Evolutionary conservation across 1,284 basidiomycete species (phyloP).

Genomic region (Jaminaea rosea): DNA sequence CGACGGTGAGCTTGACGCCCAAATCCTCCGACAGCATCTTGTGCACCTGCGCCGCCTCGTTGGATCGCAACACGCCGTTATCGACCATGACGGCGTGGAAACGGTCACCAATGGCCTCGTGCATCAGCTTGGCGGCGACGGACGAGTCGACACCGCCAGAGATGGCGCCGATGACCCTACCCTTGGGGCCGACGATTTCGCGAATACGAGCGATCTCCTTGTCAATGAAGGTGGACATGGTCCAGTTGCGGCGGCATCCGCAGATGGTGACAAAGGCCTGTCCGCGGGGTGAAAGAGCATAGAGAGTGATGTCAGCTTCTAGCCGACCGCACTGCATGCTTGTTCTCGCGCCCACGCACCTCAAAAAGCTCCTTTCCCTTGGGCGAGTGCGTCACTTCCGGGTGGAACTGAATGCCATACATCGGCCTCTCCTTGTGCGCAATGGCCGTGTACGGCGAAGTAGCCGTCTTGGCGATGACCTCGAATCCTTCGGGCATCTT

Average conservation of each 20-base stretch:
- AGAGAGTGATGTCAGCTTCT: no score
- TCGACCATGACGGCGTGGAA: constrained; percentile 99
- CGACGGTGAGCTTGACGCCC: constrained; percentile 90
- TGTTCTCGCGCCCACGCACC: no score
- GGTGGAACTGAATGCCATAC: constrained; percentile 98
- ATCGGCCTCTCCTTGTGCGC: constrained; percentile 81
- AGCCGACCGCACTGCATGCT: no score
- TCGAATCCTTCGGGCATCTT: constrained; percentile 74
- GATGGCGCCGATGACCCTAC: constrained; percentile 94
- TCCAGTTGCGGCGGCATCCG: constrained; percentile 75
- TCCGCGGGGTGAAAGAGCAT: no score
- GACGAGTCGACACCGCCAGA: constrained; percentile 96
- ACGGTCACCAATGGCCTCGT: constrained; percentile 90
- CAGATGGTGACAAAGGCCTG: constrained; percentile 75
- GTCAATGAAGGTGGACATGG: constrained; percentile 97
- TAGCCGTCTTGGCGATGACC: constrained; percentile 74
- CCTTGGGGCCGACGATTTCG: constrained; percentile 86
- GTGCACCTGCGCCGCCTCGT: constrained; percentile 88
- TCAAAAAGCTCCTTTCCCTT: constrained; percentile 84
- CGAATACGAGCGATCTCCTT: constrained; percentile 93
- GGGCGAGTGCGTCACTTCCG: constrained; percentile 91
- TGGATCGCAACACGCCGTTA: constrained; percentile 87
- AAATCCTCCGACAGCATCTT: constrained; percentile 88
- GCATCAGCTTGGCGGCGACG: constrained; percentile 98
- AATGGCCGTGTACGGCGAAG: constrained; percentile 86